Conservation (phyloP, 1,139 yeast genomes). For the Nakaseomyces glabratus region DNA sequence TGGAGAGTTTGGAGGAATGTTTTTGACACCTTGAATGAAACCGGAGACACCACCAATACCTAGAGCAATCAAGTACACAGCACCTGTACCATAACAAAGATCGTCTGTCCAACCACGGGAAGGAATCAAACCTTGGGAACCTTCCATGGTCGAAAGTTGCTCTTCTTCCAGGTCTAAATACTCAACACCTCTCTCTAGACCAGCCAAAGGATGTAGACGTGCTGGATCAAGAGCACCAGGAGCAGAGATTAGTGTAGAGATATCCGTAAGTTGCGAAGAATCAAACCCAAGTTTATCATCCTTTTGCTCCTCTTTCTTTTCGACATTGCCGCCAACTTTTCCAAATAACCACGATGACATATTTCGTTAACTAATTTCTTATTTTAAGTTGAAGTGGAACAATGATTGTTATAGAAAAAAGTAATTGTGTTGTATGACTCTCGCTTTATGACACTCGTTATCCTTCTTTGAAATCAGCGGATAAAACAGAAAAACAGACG, state of each 20-base stretch:
- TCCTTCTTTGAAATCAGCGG: too few relatives aligned
- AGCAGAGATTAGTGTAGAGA: constrained; percentile 41
- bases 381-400: too few relatives aligned
- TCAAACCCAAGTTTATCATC: constrained; percentile 46
- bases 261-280: constrained; percentile 52
- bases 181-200: constrained; percentile 80
- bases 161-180: constrained; percentile 86
- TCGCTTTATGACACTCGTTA: too few relatives aligned
- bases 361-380: background rate
- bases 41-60: constrained; percentile 88
- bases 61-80: constrained; percentile 74
- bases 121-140: constrained; percentile 84
- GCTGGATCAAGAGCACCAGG: constrained; percentile 63
- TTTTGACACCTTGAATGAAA: constrained; percentile 70
- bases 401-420: too few relatives aligned
- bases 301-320: constrained; percentile 16
- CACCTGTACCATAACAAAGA: constrained; percentile 95
- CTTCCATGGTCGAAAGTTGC: constrained; percentile 62
- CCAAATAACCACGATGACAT: constrained; percentile 5
- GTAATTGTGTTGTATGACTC: too few relatives aligned
- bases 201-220: constrained; percentile 87
- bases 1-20: constrained; percentile 66
- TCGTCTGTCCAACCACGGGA: constrained; percentile 97
- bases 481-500: too few relatives aligned
- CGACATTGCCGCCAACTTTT: constrained; percentile 2